A percentile compares a stretch with the other conserved stretches of the same genome.
phyloP scores from a whole-genome alignment of 345 rosid genomes.

The Tarenaya hassleriana region DNA sequence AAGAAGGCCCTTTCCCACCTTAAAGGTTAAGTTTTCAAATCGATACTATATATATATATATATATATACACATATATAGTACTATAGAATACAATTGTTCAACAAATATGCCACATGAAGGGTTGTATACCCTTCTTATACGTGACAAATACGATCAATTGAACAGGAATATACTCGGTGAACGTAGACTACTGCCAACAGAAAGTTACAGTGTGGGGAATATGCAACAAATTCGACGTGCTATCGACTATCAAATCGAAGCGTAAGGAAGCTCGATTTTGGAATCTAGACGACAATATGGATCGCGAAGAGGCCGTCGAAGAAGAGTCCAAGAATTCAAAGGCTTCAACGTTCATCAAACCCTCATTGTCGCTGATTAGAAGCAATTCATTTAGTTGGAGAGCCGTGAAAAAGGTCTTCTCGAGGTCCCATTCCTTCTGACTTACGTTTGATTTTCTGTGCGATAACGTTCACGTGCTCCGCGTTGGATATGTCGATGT shows the following conservation, averaged over 20 bases:
- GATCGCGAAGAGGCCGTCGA: slow-evolving; percentile 11
- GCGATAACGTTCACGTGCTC: no score
- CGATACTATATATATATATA: no score
- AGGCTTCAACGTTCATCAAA: slow-evolving; percentile 17
- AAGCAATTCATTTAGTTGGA: slow-evolving; percentile 53
- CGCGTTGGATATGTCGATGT: no score
- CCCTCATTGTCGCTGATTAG: slow-evolving; percentile 37
- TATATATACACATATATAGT: no score
- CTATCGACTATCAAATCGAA: slow-evolving; percentile 52
- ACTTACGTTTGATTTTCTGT: slow-evolving; percentile 5
- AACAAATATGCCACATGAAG: no score
- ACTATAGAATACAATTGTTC: no score
- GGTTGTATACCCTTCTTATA: no score
- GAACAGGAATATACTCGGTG: slow-evolving; percentile 71
- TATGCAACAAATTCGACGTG: slow-evolving; percentile 72
- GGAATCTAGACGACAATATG: slow-evolving; percentile 48
- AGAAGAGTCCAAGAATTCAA: slow-evolving; percentile 21
- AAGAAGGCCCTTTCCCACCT: slow-evolving; percentile 65
- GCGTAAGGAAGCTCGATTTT: slow-evolving; percentile 72
- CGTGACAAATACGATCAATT: no score
- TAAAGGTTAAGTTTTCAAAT: slow-evolving; percentile 32
- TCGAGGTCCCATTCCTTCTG: slow-evolving; percentile 54
- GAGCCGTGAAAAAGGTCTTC: slow-evolving; percentile 56
- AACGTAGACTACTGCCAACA: slow-evolving; percentile 59
- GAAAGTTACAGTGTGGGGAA: slow-evolving; percentile 87